These are phyloP conservation scores for Haplographium delicatum DNA, from an alignment of 495 filamentous ascomycete genomes.

Conservation along the genomic window DNA sequence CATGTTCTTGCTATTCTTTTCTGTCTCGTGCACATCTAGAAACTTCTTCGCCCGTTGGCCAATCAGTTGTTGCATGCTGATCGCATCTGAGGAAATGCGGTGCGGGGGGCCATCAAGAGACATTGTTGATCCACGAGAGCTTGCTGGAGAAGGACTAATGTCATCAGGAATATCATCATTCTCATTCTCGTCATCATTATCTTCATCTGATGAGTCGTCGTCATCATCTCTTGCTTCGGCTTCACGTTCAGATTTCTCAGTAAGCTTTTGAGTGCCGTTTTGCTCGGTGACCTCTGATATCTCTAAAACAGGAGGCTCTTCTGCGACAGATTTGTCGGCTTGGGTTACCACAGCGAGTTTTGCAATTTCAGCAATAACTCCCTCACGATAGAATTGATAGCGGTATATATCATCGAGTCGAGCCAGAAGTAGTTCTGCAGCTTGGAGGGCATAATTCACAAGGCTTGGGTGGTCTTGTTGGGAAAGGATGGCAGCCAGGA, in stretches of 20 bases:
- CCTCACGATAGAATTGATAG: constrained; percentile 96
- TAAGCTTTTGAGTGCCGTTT: constrained; percentile 21
- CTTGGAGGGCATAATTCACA: constrained; percentile 80
- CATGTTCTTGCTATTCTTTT: constrained; percentile 61
- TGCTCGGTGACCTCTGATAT: neutral
- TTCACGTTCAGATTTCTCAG: constrained; percentile 23
- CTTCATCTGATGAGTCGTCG: constrained; percentile 34
- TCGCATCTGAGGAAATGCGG: constrained; percentile 41
- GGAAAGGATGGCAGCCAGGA: constrained; percentile 89
- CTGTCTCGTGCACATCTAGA: constrained; percentile 73
- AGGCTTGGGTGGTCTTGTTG: constrained; percentile 89
- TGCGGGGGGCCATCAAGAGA: constrained; percentile 46
- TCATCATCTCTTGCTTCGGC: constrained; percentile 45
- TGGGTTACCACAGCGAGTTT: constrained; percentile 52
- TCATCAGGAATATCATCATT: constrained; percentile 64
- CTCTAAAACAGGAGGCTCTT: constrained; percentile 3
- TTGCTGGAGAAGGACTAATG: constrained; percentile 64
- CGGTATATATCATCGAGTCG: constrained; percentile 83
- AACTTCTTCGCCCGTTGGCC: constrained; percentile 72
- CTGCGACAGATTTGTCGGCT: constrained; percentile 6
- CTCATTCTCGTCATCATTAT: constrained; percentile 49
- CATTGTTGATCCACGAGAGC: constrained; percentile 54
- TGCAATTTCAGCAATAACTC: constrained; percentile 85
- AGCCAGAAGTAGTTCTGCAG: constrained; percentile 78
- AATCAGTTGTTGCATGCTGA: constrained; percentile 69